These are phyloP conservation scores for Strigomonas culicis DNA, from an alignment of 208 protist genomes.

Conservation along the genomic window DNA sequence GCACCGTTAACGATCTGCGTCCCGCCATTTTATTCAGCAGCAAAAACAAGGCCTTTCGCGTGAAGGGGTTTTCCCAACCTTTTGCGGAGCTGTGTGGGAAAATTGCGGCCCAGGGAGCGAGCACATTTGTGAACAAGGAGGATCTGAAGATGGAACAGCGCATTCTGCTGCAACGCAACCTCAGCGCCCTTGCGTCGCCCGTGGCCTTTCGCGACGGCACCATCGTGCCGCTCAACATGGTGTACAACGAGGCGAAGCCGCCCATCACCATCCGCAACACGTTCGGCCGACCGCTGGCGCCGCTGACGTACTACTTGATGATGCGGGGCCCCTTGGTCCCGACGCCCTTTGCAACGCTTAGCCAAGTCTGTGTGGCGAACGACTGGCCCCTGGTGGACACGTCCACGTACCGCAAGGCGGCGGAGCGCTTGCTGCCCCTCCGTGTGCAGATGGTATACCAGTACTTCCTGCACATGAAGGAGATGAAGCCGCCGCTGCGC, in stretches of 20 bases:
- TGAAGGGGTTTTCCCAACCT: conserved; percentile 22
- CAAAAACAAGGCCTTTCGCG: conserved; percentile 27
- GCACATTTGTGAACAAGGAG: neutral
- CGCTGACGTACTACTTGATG: conserved; percentile 63
- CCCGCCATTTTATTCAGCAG: conserved; percentile 33
- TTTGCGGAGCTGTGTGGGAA: conserved; percentile 28
- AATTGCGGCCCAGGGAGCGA: neutral
- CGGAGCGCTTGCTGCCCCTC: conserved; percentile 74
- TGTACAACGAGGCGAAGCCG: conserved; percentile 31
- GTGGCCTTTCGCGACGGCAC: conserved; percentile 31
- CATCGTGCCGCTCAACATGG: conserved; percentile 25
- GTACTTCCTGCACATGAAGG: conserved; percentile 30
- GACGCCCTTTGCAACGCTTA: conserved; percentile 56
- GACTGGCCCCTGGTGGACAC: conserved; percentile 87
- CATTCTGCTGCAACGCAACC: conserved; percentile 36
- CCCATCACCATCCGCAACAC: conserved; percentile 16
- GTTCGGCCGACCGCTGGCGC: conserved; percentile 62
- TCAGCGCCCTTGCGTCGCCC: conserved; percentile 49
- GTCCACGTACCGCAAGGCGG: conserved; percentile 50
- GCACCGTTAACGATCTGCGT: conserved; percentile 35
- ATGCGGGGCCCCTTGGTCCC: conserved; percentile 59
- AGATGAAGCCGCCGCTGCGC: conserved; percentile 15
- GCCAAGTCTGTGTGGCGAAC: conserved; percentile 57
- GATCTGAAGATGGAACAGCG: conserved; percentile 22
- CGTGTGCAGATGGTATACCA: conserved; percentile 75